These are phyloP conservation scores for Adiantum capillusveneris DNA, from an alignment of 75 land plant genomes.

Conservation along the genomic window DNA sequence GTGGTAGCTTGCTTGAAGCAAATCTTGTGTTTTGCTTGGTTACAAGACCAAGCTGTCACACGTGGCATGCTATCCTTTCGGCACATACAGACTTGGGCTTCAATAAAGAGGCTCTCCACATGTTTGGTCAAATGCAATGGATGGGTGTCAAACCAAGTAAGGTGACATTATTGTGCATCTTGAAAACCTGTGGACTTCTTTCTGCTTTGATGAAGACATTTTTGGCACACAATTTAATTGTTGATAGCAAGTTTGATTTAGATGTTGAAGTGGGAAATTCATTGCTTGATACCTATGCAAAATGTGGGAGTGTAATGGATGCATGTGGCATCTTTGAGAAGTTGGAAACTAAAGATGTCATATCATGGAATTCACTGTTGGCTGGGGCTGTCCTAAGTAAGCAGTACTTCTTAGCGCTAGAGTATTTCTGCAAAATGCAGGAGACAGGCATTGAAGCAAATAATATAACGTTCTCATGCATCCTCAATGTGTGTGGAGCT, in stretches of 20 bases:
- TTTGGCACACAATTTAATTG: slow-evolving; percentile 9
- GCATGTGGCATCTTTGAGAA: slow-evolving; percentile 4
- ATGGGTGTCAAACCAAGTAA: neutral
- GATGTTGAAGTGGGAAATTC: slow-evolving; percentile 15
- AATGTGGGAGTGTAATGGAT: slow-evolving; percentile 12
- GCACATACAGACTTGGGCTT: too few relatives aligned
- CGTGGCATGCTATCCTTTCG: too few relatives aligned
- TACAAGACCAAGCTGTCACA: too few relatives aligned
- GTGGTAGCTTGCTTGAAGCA: too few relatives aligned
- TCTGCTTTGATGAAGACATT: neutral
- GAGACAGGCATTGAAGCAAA: slow-evolving; percentile 5
- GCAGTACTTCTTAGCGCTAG: neutral
- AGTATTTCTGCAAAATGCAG: neutral
- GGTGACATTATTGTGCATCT: neutral
- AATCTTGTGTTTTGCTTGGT: too few relatives aligned
- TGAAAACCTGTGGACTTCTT: slow-evolving; percentile 1
- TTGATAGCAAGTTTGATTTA: slow-evolving; percentile 1
- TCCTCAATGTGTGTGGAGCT: slow-evolving; percentile 42
- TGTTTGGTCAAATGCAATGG: neutral
- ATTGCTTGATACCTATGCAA: slow-evolving; percentile 18
- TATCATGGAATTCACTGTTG: slow-evolving; percentile 15
- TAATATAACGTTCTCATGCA: slow-evolving; percentile 34
- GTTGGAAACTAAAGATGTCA: neutral
- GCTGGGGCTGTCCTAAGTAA: slow-evolving; percentile 1
- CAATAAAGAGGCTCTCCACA: too few relatives aligned